These are phyloP conservation scores for Backusella westeae DNA, from an alignment of 192 early-diverging fungal species.

Conservation along the genomic window DNA sequence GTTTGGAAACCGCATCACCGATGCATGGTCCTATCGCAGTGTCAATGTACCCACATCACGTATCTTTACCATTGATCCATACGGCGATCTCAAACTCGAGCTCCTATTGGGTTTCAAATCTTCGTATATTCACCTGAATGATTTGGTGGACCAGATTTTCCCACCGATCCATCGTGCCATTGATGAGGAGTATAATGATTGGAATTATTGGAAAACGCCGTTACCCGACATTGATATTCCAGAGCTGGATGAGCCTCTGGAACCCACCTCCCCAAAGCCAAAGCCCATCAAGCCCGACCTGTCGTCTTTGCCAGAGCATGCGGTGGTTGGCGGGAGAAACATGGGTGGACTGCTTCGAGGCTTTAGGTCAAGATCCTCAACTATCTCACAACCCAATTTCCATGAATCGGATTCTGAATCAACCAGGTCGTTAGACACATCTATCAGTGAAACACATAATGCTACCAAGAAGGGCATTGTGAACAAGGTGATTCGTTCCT, in stretches of 20 bases:
- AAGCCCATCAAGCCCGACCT: conserved; percentile 25
- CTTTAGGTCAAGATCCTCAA: conserved; percentile 14
- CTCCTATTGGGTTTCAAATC: conserved; percentile 82
- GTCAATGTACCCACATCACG: conserved; percentile 91
- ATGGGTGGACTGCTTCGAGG: conserved; percentile 18
- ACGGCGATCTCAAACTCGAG: conserved; percentile 90
- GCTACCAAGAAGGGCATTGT: neutral
- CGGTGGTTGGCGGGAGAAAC: neutral
- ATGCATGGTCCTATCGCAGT: conserved; percentile 87
- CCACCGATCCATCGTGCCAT: conserved; percentile 60
- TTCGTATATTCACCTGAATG: conserved; percentile 89
- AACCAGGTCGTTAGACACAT: neutral
- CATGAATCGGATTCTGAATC: neutral
- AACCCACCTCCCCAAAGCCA: conserved; percentile 21
- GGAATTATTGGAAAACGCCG: conserved; percentile 74
- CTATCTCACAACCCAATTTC: neutral
- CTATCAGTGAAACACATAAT: neutral
- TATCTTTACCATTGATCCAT: conserved; percentile 95
- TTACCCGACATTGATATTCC: conserved; percentile 53
- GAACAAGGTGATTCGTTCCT: conserved; percentile 17
- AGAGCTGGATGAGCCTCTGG: conserved; percentile 12
- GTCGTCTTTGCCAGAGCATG: conserved; percentile 5
- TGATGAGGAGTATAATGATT: conserved; percentile 79
- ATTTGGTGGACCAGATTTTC: conserved; percentile 96
- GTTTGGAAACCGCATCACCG: conserved; percentile 93